These are phyloP conservation scores for Albugo laibachii DNA, from an alignment of 352 stramenopile genomes.

Conservation along the genomic window DNA sequence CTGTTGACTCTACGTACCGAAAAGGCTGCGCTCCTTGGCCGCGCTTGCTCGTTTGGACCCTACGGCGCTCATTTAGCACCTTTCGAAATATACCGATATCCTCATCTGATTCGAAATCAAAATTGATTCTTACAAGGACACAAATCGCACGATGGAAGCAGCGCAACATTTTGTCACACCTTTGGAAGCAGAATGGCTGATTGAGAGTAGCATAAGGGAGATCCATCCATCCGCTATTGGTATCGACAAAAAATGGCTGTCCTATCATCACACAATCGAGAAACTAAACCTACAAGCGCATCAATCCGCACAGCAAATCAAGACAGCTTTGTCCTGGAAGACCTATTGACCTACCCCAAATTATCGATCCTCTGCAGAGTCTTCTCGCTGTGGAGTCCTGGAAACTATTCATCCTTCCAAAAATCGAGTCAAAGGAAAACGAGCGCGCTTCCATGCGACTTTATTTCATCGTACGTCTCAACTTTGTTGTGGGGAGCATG, in stretches of 20 bases:
- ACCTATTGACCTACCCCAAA: conserved; percentile 83
- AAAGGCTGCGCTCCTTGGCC: conserved; percentile 73
- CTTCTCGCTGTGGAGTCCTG: conserved; percentile 80
- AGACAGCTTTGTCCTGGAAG: conserved; percentile 89
- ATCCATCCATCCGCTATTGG: conserved; percentile 49
- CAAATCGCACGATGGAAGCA: background rate
- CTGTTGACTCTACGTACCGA: conserved; percentile 24
- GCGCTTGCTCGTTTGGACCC: too few species aligned
- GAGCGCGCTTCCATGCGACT: conserved; percentile 56
- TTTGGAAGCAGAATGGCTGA: conserved; percentile 59
- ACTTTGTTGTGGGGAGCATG: background rate
- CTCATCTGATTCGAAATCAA: too few species aligned
- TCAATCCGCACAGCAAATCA: conserved; percentile 77
- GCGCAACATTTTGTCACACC: conserved; percentile 44
- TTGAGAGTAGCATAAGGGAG: conserved; percentile 37
- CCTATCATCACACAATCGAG: conserved; percentile 75
- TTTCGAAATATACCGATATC: too few species aligned
- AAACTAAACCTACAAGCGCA: conserved; percentile 89
- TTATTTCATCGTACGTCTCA: conserved; percentile 73
- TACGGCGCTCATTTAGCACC: too few species aligned
- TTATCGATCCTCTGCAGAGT: conserved; percentile 74
- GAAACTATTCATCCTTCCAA: conserved; percentile 62
- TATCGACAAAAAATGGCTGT: conserved; percentile 42
- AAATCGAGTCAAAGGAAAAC: conserved; percentile 22
- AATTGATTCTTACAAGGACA: too few species aligned